phyloP scores from a whole-genome alignment of 768 basidiomycete genomes.

The Pisolithus tinctorius region DNA sequence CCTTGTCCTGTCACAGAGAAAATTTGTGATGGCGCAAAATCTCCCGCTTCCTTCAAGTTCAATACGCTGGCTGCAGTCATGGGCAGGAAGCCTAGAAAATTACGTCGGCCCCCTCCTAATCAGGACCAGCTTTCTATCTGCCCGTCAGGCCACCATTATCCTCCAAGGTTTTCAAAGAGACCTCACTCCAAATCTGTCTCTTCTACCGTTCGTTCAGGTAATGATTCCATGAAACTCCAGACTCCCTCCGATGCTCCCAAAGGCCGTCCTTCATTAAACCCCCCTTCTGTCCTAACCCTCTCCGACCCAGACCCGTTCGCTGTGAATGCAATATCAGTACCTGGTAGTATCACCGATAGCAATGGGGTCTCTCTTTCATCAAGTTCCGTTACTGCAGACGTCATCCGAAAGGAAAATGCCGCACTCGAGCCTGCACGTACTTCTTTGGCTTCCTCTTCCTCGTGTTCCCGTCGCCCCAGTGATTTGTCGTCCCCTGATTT shows the following conservation, averaged over 20 bases:
- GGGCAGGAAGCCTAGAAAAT: conserved; percentile 58
- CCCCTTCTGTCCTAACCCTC: conserved; percentile 49
- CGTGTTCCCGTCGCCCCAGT: conserved; percentile 35
- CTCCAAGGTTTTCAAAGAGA: conserved; percentile 28
- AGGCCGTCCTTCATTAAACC: conserved; percentile 25
- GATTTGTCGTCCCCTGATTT: not conserved
- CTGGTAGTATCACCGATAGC: conserved; percentile 32
- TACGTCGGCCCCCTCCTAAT: conserved; percentile 41
- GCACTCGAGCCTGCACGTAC: conserved; percentile 33
- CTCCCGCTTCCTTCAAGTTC: conserved; percentile 35
- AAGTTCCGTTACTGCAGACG: conserved; percentile 42
- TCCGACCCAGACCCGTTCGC: conserved; percentile 64
- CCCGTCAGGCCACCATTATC: conserved; percentile 13
- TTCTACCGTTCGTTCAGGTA: conserved; percentile 43
- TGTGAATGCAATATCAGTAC: conserved; percentile 38
- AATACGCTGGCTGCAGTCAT: conserved; percentile 55
- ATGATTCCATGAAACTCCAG: conserved; percentile 46
- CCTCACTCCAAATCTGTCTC: conserved; percentile 51
- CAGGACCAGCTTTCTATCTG: conserved; percentile 33
- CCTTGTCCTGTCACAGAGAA: conserved; percentile 26
- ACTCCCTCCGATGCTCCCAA: conserved; percentile 43
- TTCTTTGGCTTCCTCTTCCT: conserved; percentile 56
- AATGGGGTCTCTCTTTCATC: conserved; percentile 50
- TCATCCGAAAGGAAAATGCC: conserved; percentile 32
- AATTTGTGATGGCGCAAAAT: conserved; percentile 15